A percentile compares a stretch with the other conserved stretches of the same genome.
Conservation (phyloP, 2,329 filamentous ascomycete species). For the Byssothecium circinans region DNA sequence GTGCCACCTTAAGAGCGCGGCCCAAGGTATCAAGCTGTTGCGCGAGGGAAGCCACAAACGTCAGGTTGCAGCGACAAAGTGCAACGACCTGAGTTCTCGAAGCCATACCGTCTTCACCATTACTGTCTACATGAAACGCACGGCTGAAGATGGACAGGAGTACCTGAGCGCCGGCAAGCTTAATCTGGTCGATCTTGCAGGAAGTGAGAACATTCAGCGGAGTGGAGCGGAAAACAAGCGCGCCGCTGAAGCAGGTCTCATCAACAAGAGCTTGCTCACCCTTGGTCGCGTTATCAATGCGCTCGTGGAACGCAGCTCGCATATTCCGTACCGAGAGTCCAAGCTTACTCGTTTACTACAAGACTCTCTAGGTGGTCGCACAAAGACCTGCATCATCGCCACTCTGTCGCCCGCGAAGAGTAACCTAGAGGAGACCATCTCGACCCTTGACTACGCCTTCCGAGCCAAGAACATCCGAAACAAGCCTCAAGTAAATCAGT, state of each 20-base stretch:
- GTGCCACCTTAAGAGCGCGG: slow-evolving; percentile 82
- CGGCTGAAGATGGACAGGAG: slow-evolving; percentile 81
- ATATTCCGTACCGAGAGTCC: slow-evolving; percentile 93
- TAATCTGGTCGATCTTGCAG: slow-evolving; percentile 93
- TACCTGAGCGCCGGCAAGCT: slow-evolving; percentile 89
- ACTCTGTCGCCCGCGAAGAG: slow-evolving; percentile 92
- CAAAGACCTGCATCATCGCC: slow-evolving; percentile 98
- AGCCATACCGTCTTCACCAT: slow-evolving; percentile 98
- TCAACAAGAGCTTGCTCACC: slow-evolving; percentile 96
- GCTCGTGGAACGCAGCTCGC: slow-evolving; percentile 82
- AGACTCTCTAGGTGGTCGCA: slow-evolving; percentile 92
- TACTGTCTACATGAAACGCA: slow-evolving; percentile 84
- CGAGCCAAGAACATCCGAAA: slow-evolving; percentile 98
- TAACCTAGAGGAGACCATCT: slow-evolving; percentile 97
- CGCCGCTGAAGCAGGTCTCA: slow-evolving; percentile 90
- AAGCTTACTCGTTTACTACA: slow-evolving; percentile 93
- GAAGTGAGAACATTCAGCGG: slow-evolving; percentile 95
- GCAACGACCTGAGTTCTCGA: slow-evolving; percentile 95
- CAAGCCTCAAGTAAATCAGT: slow-evolving; percentile 91
- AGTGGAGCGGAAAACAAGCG: slow-evolving; percentile 98
- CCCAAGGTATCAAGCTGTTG: slow-evolving; percentile 83
- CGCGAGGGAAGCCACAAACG: slow-evolving; percentile 88
- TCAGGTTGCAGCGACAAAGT: slow-evolving; percentile 99
- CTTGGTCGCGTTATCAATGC: slow-evolving; percentile 97
- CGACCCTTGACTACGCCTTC: slow-evolving; percentile 96